Conservation (phyloP, 345 rosid genomes). For the Gossypium longicalyx region DNA sequence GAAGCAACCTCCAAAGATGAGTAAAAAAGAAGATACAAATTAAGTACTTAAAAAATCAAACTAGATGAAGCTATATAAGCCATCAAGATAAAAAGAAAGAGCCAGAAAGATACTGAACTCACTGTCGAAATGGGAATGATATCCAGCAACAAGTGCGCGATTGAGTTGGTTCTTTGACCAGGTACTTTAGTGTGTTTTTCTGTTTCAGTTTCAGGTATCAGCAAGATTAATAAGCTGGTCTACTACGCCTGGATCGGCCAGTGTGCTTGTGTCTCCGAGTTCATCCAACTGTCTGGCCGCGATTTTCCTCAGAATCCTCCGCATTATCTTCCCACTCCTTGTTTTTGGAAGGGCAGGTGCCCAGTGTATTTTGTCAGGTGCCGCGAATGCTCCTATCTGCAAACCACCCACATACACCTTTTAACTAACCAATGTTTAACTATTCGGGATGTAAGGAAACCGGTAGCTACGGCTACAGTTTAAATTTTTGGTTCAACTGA, state of each 20-base stretch:
- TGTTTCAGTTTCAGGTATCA: slow-evolving; percentile 33
- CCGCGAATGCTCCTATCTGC: slow-evolving; percentile 95
- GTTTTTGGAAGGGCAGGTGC: slow-evolving; percentile 95
- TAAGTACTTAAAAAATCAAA: not conserved
- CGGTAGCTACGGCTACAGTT: not conserved
- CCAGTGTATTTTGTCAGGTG: slow-evolving; percentile 95
- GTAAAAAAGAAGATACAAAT: no score
- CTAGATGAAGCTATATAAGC: not conserved
- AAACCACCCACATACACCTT: not conserved
- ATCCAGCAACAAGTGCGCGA: no score
- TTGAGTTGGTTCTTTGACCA: not conserved
- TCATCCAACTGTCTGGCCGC: slow-evolving; percentile 83
- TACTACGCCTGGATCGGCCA: slow-evolving; percentile 82
- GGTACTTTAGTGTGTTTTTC: not conserved
- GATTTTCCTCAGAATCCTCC: slow-evolving; percentile 89
- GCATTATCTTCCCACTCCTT: slow-evolving; percentile 98
- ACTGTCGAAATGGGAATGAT: not conserved
- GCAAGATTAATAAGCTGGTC: slow-evolving; percentile 72
- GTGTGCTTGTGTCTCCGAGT: slow-evolving; percentile 91
- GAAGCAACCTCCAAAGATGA: not conserved
- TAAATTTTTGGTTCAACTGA: no score
- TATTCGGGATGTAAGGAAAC: not conserved
- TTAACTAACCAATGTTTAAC: not conserved
- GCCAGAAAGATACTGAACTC: not conserved
- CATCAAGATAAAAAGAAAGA: not conserved